phyloP scores from a whole-genome alignment of 345 rosid genomes.

The Eutrema heterophyllum region DNA sequence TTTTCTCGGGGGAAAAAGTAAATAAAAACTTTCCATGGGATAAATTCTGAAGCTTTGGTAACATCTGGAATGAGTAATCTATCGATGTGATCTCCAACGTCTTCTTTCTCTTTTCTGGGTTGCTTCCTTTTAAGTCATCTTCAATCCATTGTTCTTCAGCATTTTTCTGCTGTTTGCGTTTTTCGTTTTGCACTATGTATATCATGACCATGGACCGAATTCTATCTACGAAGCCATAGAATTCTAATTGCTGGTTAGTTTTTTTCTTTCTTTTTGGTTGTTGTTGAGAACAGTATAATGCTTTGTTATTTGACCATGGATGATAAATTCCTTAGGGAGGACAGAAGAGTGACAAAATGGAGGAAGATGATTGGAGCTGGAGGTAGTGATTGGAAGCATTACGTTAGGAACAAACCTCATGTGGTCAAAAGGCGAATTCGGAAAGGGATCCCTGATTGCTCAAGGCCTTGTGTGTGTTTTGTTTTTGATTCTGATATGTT shows the following conservation, averaged over 20 bases:
- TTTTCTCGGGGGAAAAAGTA: conserved; percentile 1
- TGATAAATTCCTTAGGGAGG: conserved; percentile 49
- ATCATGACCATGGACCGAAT: conserved; percentile 1
- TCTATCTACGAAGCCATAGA: background rate
- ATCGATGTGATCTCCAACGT: conserved; percentile 32
- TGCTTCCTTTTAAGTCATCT: background rate
- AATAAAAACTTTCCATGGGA: background rate
- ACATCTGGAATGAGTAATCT: background rate
- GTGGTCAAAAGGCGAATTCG: conserved; percentile 83
- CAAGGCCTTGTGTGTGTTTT: conserved; percentile 36
- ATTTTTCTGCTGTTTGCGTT: no score
- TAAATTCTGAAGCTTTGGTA: conserved; percentile 7
- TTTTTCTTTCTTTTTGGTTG: background rate
- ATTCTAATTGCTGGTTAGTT: background rate
- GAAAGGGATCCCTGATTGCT: conserved; percentile 95
- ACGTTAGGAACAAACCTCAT: conserved; percentile 74
- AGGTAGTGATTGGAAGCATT: conserved; percentile 97
- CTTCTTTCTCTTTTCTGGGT: background rate
- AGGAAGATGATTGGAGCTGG: conserved; percentile 98
- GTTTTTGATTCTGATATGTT: background rate
- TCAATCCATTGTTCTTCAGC: background rate
- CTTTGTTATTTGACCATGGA: conserved; percentile 10
- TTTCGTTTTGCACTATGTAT: background rate
- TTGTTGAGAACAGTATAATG: background rate
- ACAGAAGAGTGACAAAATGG: conserved; percentile 85